Evolutionary conservation across 2,329 filamentous ascomycete genomes (phyloP).

Genomic region (Neofusicoccum cordaticola): DNA sequence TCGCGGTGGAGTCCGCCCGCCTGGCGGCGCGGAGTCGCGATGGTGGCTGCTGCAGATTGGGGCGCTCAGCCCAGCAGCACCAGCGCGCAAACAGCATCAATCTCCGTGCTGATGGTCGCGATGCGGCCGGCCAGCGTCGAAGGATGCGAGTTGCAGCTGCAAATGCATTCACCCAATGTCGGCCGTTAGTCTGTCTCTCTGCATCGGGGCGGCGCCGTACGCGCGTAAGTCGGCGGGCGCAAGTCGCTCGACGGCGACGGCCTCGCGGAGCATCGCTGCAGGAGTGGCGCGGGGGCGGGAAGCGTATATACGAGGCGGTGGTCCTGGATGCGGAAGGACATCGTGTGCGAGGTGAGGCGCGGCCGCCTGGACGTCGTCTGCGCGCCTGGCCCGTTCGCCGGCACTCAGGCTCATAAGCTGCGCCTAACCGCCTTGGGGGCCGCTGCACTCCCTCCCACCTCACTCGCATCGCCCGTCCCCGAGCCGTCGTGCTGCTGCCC

Average conservation of each 20-base stretch:
- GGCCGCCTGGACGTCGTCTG: not conserved
- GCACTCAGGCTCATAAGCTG: not conserved
- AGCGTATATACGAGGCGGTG: too few relatives aligned
- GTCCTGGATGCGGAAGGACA: not conserved
- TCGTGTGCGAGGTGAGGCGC: not conserved
- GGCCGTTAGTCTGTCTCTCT: too few relatives aligned
- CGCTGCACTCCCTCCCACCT: not conserved
- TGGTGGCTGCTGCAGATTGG: not conserved
- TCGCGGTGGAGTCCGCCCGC: not conserved
- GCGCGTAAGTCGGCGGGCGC: not conserved
- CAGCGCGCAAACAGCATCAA: not conserved
- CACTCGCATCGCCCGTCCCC: too few relatives aligned
- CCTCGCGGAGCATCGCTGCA: not conserved
- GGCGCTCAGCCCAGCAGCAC: not conserved
- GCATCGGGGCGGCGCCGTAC: not conserved
- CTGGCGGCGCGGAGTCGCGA: too few relatives aligned
- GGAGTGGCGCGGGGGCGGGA: not conserved
- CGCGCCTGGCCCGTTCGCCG: not conserved
- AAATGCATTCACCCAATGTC: not conserved
- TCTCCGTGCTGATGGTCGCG: not conserved
- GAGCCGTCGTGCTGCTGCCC: too few relatives aligned
- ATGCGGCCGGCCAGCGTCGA: not conserved
- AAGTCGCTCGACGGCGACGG: not conserved
- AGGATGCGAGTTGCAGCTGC: not conserved
- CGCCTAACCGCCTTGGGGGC: not conserved